Evolutionary conservation across 164 flowering plant genomes (phyloP).

Genomic region (Vitis cinerea): DNA sequence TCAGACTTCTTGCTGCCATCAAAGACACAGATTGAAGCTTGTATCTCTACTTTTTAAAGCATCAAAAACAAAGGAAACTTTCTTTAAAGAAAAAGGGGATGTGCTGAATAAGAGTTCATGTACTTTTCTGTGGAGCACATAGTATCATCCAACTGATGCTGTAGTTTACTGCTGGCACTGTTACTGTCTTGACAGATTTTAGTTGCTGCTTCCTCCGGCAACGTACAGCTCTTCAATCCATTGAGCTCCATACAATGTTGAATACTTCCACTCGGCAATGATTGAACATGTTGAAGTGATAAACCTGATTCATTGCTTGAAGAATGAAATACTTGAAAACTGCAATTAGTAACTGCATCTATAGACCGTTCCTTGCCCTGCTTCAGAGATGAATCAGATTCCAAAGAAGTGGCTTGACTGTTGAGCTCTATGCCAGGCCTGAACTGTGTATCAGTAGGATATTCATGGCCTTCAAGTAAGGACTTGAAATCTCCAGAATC

Average conservation of each 20-base stretch:
- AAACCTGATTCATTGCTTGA: conserved; percentile 6
- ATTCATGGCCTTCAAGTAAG: background rate
- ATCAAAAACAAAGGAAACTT: background rate
- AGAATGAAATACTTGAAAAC: conserved; percentile 5
- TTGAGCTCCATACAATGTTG: background rate
- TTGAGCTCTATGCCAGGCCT: background rate
- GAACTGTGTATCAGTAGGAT: background rate
- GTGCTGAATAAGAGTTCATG: background rate
- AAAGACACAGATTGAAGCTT: conserved; percentile 8
- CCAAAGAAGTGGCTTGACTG: conserved; percentile 12
- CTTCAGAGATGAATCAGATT: conserved; percentile 14
- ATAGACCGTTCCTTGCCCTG: conserved; percentile 10
- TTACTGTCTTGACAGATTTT: conserved; percentile 5
- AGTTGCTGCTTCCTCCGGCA: conserved; percentile 6
- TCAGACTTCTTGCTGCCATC: conserved; percentile 39
- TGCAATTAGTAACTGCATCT: conserved; percentile 8
- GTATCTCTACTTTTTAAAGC: background rate
- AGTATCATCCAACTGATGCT: conserved; percentile 11
- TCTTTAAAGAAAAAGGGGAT: too few relatives aligned
- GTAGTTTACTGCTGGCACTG: conserved; percentile 14
- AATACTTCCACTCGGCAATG: conserved; percentile 5
- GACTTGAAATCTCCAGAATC: conserved; percentile 12
- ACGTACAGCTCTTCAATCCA: conserved; percentile 1
- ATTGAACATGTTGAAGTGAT: background rate
- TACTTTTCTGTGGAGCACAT: conserved; percentile 13